These are phyloP conservation scores for Nidularia pulvinata DNA, from an alignment of 768 basidiomycete species.

Conservation along the genomic window DNA sequence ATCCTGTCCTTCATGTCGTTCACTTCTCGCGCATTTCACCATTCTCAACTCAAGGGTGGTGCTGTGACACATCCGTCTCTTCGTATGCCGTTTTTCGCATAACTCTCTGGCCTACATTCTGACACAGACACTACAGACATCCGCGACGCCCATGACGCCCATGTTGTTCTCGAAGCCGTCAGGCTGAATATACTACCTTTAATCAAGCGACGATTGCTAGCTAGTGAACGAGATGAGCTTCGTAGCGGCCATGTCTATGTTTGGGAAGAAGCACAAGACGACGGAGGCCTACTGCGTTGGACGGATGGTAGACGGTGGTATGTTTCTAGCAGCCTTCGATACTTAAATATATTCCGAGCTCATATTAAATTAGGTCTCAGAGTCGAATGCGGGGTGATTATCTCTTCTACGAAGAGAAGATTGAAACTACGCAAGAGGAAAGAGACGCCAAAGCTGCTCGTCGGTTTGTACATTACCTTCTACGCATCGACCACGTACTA, in stretches of 20 bases:
- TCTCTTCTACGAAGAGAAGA: slow-evolving; percentile 83
- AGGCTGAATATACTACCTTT: slow-evolving; percentile 69
- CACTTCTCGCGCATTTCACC: slow-evolving; percentile 12
- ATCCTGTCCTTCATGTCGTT: slow-evolving; percentile 16
- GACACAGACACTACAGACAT: slow-evolving; percentile 45
- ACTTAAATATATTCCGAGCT: background rate
- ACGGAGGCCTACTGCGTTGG: slow-evolving; percentile 70
- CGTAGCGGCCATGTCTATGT: slow-evolving; percentile 79
- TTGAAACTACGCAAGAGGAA: slow-evolving; percentile 79
- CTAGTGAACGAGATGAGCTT: slow-evolving; percentile 69
- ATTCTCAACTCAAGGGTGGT: slow-evolving; percentile 13
- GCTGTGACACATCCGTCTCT: slow-evolving; percentile 48
- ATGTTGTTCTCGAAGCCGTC: slow-evolving; percentile 76
- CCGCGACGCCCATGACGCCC: slow-evolving; percentile 79
- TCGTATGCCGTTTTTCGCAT: slow-evolving; percentile 25
- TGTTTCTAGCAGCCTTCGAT: background rate
- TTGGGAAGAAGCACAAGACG: slow-evolving; percentile 85
- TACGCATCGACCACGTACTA: slow-evolving; percentile 4
- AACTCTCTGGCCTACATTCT: background rate
- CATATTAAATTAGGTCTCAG: slow-evolving; percentile 59
- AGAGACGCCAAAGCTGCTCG: slow-evolving; percentile 80
- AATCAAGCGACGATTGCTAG: slow-evolving; percentile 68
- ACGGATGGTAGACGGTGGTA: slow-evolving; percentile 83
- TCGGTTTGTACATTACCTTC: slow-evolving; percentile 39
- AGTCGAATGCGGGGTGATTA: slow-evolving; percentile 85